These are phyloP conservation scores for Clonostachys byssicola DNA, from an alignment of 2,329 filamentous ascomycete genomes.

Conservation along the genomic window DNA sequence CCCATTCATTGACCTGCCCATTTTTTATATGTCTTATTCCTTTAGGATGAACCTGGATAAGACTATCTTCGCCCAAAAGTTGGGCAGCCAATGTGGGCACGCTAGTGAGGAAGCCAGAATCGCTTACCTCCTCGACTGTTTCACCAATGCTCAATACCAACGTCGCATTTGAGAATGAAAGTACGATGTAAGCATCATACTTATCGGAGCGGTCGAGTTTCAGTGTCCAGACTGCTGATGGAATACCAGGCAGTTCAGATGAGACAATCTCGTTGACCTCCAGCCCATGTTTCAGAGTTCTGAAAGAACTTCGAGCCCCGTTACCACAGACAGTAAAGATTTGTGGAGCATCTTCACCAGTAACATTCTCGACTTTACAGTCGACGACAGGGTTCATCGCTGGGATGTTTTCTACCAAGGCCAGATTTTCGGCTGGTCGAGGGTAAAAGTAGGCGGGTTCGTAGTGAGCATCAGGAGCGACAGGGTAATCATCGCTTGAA, in stretches of 20 bases:
- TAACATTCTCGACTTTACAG: conserved; percentile 87
- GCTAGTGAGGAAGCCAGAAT: conserved; percentile 86
- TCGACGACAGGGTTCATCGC: conserved; percentile 90
- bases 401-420: conserved; percentile 78
- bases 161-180: conserved; percentile 87
- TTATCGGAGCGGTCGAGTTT: conserved; percentile 78
- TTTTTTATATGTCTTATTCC: conserved; percentile 85
- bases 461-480: conserved; percentile 68
- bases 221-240: conserved; percentile 91
- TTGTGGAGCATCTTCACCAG: conserved; percentile 89
- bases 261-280: conserved; percentile 96
- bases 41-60: conserved; percentile 94
- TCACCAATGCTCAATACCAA: conserved; percentile 93
- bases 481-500: conserved; percentile 74
- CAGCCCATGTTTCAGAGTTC: conserved; percentile 87
- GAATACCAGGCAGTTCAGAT: conserved; percentile 83
- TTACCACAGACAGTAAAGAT: conserved; percentile 92
- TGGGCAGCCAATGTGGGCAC: conserved; percentile 90
- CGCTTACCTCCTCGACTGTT: conserved; percentile 91
- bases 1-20: conserved; percentile 87
- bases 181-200: conserved; percentile 91
- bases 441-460: conserved; percentile 83
- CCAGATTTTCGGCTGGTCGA: conserved; percentile 74
- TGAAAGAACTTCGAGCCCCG: conserved; percentile 83
- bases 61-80: conserved; percentile 86